Conservation (phyloP, 352 stramenopile genomes). For the Globisporangium apiculatum region DNA sequence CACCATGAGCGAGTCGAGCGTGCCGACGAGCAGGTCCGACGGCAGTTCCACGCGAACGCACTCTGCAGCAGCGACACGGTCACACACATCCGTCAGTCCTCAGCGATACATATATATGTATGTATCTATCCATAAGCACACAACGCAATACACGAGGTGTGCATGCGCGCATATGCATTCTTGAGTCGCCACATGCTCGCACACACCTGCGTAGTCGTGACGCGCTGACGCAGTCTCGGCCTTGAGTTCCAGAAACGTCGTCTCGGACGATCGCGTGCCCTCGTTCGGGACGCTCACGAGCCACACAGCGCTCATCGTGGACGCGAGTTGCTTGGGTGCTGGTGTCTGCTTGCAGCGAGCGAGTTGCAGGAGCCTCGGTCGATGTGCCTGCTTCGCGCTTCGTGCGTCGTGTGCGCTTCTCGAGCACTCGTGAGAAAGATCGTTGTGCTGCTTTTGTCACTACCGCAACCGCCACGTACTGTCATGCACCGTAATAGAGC, state of each 20-base stretch:
- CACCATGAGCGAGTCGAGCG: constrained; percentile 96
- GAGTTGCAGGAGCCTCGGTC: not conserved
- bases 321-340: too few relatives aligned
- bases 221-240: constrained; percentile 73
- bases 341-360: not conserved
- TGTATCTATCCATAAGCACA: too few relatives aligned
- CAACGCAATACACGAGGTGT: too few relatives aligned
- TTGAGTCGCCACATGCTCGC: too few relatives aligned
- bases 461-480: not conserved
- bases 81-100: not conserved
- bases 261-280: constrained; percentile 70
- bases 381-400: not conserved
- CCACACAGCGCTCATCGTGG: constrained; percentile 43
- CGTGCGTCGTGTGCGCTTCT: not conserved
- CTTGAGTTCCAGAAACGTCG: constrained; percentile 82
- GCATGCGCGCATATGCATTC: too few relatives aligned
- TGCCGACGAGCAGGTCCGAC: constrained; percentile 93
- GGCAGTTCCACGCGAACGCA: constrained; percentile 88
- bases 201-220: constrained; percentile 54
- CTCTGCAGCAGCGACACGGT: constrained; percentile 21
- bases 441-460: not conserved
- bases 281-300: constrained; percentile 84
- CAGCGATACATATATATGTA: not conserved
- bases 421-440: not conserved
- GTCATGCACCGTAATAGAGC: too few relatives aligned